A percentile compares a stretch with the other conserved stretches of the same genome.
Evolutionary conservation across 73 alveolate species (phyloP).

Genomic region (Diophrys sp.): DNA sequence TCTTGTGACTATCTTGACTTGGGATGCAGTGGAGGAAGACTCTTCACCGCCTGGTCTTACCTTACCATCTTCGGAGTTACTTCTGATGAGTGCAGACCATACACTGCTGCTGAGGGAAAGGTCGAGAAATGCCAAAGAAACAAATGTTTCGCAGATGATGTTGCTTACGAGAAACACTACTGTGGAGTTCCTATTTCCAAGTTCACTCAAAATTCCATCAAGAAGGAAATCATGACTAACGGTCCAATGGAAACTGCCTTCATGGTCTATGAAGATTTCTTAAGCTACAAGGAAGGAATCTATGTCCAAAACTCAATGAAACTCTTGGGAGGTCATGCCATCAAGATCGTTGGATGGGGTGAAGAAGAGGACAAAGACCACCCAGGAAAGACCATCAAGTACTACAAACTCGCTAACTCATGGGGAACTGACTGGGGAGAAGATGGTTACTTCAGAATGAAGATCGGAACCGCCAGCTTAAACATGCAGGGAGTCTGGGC

Average conservation of each 20-base stretch:
- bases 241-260: constrained; percentile 87
- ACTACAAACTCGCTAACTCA: constrained; percentile 63
- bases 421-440: constrained; percentile 79
- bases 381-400: constrained; percentile 35
- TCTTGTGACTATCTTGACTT: constrained; percentile 59
- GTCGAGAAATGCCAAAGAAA: constrained; percentile 5
- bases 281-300: constrained; percentile 67
- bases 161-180: constrained; percentile 11
- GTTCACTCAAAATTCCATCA: neutral
- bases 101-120: constrained; percentile 38
- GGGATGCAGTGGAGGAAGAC: constrained; percentile 83
- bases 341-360: constrained; percentile 89
- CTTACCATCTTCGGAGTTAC: constrained; percentile 34
- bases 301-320: constrained; percentile 61
- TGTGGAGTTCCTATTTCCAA: constrained; percentile 3
- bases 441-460: constrained; percentile 62
- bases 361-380: constrained; percentile 2
- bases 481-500: too few relatives aligned
- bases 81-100: constrained; percentile 57
- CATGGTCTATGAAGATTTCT: constrained; percentile 67
- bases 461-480: constrained; percentile 50
- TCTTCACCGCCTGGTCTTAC: constrained; percentile 56
- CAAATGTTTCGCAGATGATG: constrained; percentile 11
- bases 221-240: constrained; percentile 54
- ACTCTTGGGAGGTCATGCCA: constrained; percentile 77